Evolutionary conservation across 169 alveolate species (phyloP).

Genomic region (Babesia divergens): DNA sequence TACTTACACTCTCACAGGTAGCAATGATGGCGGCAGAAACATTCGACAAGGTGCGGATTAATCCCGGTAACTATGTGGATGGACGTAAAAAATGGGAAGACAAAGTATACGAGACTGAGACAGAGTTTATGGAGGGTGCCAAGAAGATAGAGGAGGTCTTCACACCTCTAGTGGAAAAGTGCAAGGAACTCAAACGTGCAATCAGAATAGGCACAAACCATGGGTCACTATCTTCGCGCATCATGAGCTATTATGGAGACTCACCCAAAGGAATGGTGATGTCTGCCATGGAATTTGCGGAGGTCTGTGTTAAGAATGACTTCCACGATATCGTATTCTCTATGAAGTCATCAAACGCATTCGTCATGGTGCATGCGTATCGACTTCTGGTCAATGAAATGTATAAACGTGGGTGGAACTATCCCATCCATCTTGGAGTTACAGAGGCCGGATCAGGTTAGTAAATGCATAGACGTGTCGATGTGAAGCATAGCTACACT

Average conservation of each 20-base stretch:
- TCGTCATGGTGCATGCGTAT: slow-evolving; percentile 80
- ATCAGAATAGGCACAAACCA: slow-evolving; percentile 81
- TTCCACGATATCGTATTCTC: slow-evolving; percentile 77
- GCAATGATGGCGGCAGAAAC: slow-evolving; percentile 78
- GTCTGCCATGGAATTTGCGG: slow-evolving; percentile 82
- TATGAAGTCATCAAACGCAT: slow-evolving; percentile 80
- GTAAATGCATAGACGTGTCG: background rate
- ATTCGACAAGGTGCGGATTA: slow-evolving; percentile 80
- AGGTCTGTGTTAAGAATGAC: slow-evolving; percentile 69
- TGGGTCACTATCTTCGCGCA: slow-evolving; percentile 79
- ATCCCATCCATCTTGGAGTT: slow-evolving; percentile 84
- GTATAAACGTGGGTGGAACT: slow-evolving; percentile 66
- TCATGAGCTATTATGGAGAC: slow-evolving; percentile 80
- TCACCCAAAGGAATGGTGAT: slow-evolving; percentile 83
- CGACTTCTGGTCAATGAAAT: slow-evolving; percentile 73
- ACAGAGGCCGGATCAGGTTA: slow-evolving; percentile 86
- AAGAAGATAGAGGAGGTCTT: slow-evolving; percentile 59
- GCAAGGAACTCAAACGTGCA: slow-evolving; percentile 72
- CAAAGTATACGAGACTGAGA: slow-evolving; percentile 68
- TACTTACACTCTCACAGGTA: slow-evolving; percentile 37
- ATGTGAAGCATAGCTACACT: background rate
- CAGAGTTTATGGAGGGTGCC: slow-evolving; percentile 69
- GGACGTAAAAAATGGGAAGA: slow-evolving; percentile 79
- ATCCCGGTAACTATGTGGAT: slow-evolving; percentile 83
- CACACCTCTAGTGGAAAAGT: slow-evolving; percentile 76